Evolutionary conservation across 2,329 filamentous ascomycete species (phyloP), one percentile per base, ranked within the genome.

Genomic region (Microsporum canis): DNA sequence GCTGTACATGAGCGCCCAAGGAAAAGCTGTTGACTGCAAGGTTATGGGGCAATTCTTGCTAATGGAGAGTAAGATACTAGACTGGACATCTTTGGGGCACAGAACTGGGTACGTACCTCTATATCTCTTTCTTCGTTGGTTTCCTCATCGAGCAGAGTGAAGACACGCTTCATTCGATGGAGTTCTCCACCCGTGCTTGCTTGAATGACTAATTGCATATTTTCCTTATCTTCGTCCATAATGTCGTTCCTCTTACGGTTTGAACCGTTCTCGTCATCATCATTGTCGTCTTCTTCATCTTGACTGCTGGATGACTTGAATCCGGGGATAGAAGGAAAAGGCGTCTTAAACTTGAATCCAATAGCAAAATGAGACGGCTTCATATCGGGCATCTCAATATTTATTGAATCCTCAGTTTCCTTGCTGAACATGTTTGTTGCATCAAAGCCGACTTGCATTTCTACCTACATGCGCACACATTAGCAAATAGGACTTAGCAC

Each of bases 321-420:
- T 43, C 64, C 61, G 27, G 36, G 36, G 10, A 68, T 65, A 1
- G 71, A 64, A 47, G 69, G 68, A 49, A 76, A 63, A 3, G 74
- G 73, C 14, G 70, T 65, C 38, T 69, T 71, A 61, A 75, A 76
- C 43, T 63, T 68, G 61, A 71, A 75, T 51, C 67, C 68, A 36
- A 74, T 57, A n/a, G 65, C 68, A 61, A 70, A 70, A 33, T 7
- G 2, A 3, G 55, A 57, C 2, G 67, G 66, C 14, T 65, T 66
- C 43, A 69, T 39, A 29, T 65, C 63, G 3, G 70, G 63, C 1
- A 66, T 63, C 27, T 72, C 72, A 6, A 73, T 57, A 34, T 67
- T 67, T 23, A 71, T 65, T 60, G 71, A 65, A 3, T 68, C 71
- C 7, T 68, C 67, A 10, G 71, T 63, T 59, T 68, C 68, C 14